A percentile compares a stretch with the other conserved stretches of the same genome.
These are phyloP conservation scores for Pulveroboletus ravenelii DNA, from an alignment of 768 basidiomycete genomes.

Conservation along the genomic window DNA sequence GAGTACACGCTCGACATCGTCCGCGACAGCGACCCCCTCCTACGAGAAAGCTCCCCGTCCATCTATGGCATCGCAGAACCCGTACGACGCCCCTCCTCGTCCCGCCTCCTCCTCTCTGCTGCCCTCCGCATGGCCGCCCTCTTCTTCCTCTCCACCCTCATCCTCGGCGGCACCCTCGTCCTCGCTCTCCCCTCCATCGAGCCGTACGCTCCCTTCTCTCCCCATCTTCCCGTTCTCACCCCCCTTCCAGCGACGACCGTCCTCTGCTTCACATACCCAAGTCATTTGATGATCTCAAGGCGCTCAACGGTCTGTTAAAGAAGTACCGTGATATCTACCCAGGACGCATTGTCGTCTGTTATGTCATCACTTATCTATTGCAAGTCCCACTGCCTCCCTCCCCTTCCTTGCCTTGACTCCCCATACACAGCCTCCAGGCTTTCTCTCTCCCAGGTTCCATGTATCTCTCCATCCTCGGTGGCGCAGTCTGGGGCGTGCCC, in stretches of 20 bases:
- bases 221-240: slow-evolving; percentile 5
- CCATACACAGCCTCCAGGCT: slow-evolving; percentile 70
- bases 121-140: slow-evolving; percentile 79
- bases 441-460: slow-evolving; percentile 96
- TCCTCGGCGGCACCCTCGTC: slow-evolving; percentile 78
- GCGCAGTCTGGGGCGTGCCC: slow-evolving; percentile 91
- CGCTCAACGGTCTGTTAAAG: slow-evolving; percentile 78
- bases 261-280: slow-evolving; percentile 77
- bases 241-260: slow-evolving; percentile 60
- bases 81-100: slow-evolving; percentile 38
- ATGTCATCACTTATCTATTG: slow-evolving; percentile 90
- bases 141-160: slow-evolving; percentile 61
- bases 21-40: slow-evolving; percentile 29
- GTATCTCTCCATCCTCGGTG: slow-evolving; percentile 95
- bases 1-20: slow-evolving; percentile 67
- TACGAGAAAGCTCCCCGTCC: slow-evolving; percentile 28
- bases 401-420: slow-evolving; percentile 5
- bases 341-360: slow-evolving; percentile 79
- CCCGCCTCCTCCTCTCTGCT: slow-evolving; percentile 69
- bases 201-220: slow-evolving; percentile 46
- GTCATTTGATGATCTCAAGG: slow-evolving; percentile 82
- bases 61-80: slow-evolving; percentile 50
- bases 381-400: slow-evolving; percentile 39
- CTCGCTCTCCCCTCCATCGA: slow-evolving; percentile 75
- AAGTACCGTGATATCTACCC: slow-evolving; percentile 91